These are phyloP conservation scores for Thalassiosira sp. DNA, from an alignment of 352 stramenopile genomes.

Conservation along the genomic window DNA sequence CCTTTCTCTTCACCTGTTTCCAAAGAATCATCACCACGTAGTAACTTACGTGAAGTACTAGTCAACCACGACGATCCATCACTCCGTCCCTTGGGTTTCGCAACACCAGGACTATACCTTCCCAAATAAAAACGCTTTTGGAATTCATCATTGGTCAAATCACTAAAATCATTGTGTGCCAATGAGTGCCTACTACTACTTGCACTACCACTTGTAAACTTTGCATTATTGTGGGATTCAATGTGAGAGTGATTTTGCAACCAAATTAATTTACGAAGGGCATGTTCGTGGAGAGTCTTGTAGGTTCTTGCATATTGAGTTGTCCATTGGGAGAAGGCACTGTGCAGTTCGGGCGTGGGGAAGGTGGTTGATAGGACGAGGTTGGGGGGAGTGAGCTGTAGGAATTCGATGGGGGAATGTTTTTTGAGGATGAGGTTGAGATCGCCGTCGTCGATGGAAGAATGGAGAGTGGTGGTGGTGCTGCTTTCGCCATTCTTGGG, in stretches of 20 bases:
- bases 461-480: background rate
- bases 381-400: background rate
- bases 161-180: slow-evolving; percentile 91
- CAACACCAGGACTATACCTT: slow-evolving; percentile 64
- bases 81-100: background rate
- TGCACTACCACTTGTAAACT: no score
- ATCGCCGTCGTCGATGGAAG: background rate
- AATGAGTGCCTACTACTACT: no score
- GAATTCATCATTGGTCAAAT: slow-evolving; percentile 95
- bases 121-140: slow-evolving; percentile 84
- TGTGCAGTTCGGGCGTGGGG: slow-evolving; percentile 22
- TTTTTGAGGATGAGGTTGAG: background rate
- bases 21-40: background rate
- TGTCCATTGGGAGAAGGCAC: slow-evolving; percentile 24
- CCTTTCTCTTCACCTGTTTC: background rate
- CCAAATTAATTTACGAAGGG: slow-evolving; percentile 34
- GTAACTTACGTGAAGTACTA: background rate
- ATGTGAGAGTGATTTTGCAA: slow-evolving; percentile 81
- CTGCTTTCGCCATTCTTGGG: background rate
- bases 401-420: background rate
- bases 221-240: slow-evolving; percentile 77
- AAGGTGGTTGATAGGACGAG: slow-evolving; percentile 17
- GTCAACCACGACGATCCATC: slow-evolving; percentile 12
- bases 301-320: slow-evolving; percentile 16
- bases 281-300: slow-evolving; percentile 17